Base-by-base conservation (phyloP, 371 early-diverging fungal species). In the Mucor indicus region DNA sequence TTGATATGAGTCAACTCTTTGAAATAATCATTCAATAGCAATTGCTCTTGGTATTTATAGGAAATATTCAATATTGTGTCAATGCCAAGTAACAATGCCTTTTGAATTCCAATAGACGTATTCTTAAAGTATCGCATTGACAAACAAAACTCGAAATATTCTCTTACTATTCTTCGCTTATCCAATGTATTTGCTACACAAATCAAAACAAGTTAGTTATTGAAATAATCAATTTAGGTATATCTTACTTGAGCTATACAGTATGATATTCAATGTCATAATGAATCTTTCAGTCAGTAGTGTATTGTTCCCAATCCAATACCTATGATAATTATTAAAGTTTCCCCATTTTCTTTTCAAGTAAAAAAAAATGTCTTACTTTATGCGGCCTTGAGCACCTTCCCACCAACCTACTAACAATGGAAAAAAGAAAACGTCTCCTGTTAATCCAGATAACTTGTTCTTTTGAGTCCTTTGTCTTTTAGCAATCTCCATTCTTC, bases 341-440 rank as follows among this genome's bases (percentile, higher is more conserved):
- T 29, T 29, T 29, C 12, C 12, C 12, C 12, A 8, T 29, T 29
- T 29, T 29, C 30, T 29, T 29, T 29, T 29, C n/a, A n/a, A n/a
- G n/a, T n/a, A n/a, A n/a, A n/a, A n/a, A n/a, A 6, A 20, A 32
- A 13, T 43, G 11, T 0, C 48, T 59, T 64, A 71, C 72, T 54
- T 62, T 37, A 55, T 44, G 12, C 57, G 57, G 1, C 59, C 62
- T 47, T 67, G 62, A 1, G 67, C 52, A 2, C 71, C 72, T 50
- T 72, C 73, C 77, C 77, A 76, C 73, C 73, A 76, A 1, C 77
- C 77, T 12, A 65, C 64, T 0, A 76, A 20, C 21, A 76, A 39
- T 4, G 77, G 77, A 17, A 70, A 72, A 36, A 76, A 76, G 46
- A 76, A 72, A 16, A 60, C 44, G 16, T 60, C 52, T 0, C 70